Evolutionary conservation across 257 asterid species (phyloP), one percentile per base, ranked within the genome.

Genomic region (Verbascum thapsus): DNA sequence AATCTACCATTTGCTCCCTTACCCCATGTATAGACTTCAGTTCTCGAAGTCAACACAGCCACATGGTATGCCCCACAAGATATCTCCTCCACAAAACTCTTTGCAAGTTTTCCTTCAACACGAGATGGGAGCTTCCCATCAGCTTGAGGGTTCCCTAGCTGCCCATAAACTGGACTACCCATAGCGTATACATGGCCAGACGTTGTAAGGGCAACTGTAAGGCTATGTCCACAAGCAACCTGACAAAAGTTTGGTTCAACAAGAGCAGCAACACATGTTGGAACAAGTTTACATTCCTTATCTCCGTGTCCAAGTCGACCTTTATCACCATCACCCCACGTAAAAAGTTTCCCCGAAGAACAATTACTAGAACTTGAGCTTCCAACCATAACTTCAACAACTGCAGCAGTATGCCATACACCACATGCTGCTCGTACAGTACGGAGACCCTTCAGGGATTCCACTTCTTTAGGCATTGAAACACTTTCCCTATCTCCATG

Each of bases 311-410:
- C 97, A 20, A 90, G 90, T 63, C 87, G 79, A 56, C 88, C 85
- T 82, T 87, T 90, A 72, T 90, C 97, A 23, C 96, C 97, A 45
- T 90, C 97, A 53, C 97, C 97, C 97, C 97, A 90, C 17, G 97
- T 87, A 76, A 90, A 87, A 47, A 90, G 85, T 70, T 90, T 90
- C 22, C 97, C 96, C 6, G 96, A 87, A 34, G 97, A 87, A 77
- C 90, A 81, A 61, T 82, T 85, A 58, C 95, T 87, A 57, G 95
- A 83, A 76, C 88, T 85, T 47, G 97, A 85, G 79, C 75, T 85
- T 69, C 96, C 97, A 56, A 85, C 96, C 92, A 85, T 82, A 53
- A 87, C 95, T 77, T 87, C 97, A 49, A 90, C 95, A 75, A 90
- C 95, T 8, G 97, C 97, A 75, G 97, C 97, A 69, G 95, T 85